Base-by-base conservation (phyloP, 345 rosid genomes). In the Eucalyptus cloeziana region DNA sequence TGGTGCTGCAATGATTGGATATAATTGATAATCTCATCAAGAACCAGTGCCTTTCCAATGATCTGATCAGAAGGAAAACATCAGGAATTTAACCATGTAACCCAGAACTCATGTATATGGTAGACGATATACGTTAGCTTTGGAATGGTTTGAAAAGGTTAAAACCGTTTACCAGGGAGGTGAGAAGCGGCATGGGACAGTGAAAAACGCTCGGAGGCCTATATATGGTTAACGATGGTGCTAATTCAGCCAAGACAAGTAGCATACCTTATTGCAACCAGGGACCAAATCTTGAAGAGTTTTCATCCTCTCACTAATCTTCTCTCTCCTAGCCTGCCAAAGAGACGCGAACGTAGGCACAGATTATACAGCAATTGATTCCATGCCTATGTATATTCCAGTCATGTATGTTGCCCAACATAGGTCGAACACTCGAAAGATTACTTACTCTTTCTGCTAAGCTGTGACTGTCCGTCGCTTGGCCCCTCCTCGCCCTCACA, bases 381-480 rank as follows among this genome's bases (percentile, higher is more conserved):
- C 86, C 71, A 40, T 11, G 16, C 15, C 30, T 40, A 76, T 12
- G 25, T 76, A 21, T 40, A 19, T 76, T 76, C 83, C 83, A 76
- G 83, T 40, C 83, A 76, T 12, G 83, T 21, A 40, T 40, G 85
- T 76, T 40, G 47, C 85, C 85, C 14, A 10, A 87, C 30, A 85
- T 49, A 90, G 50, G 60, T 47, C 80, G 27, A 64, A 85, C 87
- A 44, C 30, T 67, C 25, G 47, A 79, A 56, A 86, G 91, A 91
- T 79, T 87, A 92, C 85, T 93, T 96, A 97, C 99, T 92, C 99
- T 93, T 92, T 98, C 99, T 44, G 99, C 99, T 86, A 98, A 93
- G 93, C 99, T 98, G 92, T 98, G 99, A 88, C 98, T 97, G 90
- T 98, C 99, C 9, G 99, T 97, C 88, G 99, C 99, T 93, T 98